These are phyloP conservation scores for Sporothrix brasiliensis DNA, from an alignment of 2,329 filamentous ascomycete genomes.

Conservation along the genomic window DNA sequence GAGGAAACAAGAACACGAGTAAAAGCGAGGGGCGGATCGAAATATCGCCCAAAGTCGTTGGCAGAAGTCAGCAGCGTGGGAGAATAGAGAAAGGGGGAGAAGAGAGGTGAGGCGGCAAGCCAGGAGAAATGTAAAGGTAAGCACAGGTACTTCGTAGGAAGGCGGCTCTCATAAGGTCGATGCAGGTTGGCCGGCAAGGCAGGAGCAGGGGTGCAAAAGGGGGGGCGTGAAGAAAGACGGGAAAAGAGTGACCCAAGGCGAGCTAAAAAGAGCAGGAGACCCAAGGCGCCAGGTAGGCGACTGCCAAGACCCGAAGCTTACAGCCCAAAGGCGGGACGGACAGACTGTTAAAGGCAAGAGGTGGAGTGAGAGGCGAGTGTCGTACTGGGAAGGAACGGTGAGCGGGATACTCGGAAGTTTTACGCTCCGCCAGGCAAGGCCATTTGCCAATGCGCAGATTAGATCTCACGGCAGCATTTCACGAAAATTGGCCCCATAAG, in stretches of 20 bases:
- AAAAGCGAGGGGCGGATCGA: slow-evolving; percentile 10
- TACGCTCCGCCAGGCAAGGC: background rate
- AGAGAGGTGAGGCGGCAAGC: background rate
- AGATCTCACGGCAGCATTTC: background rate
- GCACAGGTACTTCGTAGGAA: background rate
- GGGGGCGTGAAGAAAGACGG: slow-evolving; percentile 15
- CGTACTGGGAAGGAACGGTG: slow-evolving; percentile 18
- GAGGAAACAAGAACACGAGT: background rate
- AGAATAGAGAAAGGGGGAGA: background rate
- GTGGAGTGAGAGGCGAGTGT: background rate
- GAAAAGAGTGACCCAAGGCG: slow-evolving; percentile 10
- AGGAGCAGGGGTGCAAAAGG: slow-evolving; percentile 12
- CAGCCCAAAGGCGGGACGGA: slow-evolving; percentile 9
- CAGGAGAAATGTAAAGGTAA: background rate
- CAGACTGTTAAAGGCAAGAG: background rate
- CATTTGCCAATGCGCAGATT: background rate
- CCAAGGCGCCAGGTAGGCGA: background rate
- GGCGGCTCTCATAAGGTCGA: slow-evolving; percentile 2
- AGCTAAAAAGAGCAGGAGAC: background rate
- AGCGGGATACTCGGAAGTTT: slow-evolving; percentile 14
- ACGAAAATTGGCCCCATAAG: too few species aligned
- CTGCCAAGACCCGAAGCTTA: background rate
- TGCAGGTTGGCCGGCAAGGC: background rate
- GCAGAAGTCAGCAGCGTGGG: background rate
- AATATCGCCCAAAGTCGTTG: background rate